phyloP scores from a whole-genome alignment of 257 asterid genomes.

The Capsicum rhomboideum region DNA sequence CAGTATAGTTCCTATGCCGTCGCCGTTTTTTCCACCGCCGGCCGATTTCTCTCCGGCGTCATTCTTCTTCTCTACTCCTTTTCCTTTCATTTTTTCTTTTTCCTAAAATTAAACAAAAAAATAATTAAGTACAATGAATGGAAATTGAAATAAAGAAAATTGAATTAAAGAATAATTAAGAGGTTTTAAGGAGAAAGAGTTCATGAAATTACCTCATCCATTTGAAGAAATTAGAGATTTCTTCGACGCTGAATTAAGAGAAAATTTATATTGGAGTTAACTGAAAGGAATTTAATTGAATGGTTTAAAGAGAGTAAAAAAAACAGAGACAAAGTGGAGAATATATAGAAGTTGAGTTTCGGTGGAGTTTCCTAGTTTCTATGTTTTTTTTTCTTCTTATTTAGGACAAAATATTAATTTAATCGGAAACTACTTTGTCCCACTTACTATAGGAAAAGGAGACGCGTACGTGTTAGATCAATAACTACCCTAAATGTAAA shows the following conservation, averaged over 20 bases:
- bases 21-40: conserved; percentile 23
- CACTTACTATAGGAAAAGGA: too few species aligned
- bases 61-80: too few species aligned
- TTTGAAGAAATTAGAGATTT: conserved; percentile 8
- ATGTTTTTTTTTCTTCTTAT: neutral
- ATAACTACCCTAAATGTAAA: neutral
- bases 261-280: neutral
- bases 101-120: conserved; percentile 29
- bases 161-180: too few species aligned
- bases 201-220: conserved; percentile 93
- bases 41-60: conserved; percentile 31
- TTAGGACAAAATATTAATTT: neutral
- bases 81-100: conserved; percentile 9
- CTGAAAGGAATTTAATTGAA: conserved; percentile 9
- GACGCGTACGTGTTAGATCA: neutral
- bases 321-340: conserved; percentile 32
- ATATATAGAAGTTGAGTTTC: conserved; percentile 32
- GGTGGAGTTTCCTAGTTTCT: neutral
- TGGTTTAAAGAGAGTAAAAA: too few species aligned
- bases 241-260: too few species aligned
- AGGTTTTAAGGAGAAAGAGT: too few species aligned
- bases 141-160: too few species aligned
- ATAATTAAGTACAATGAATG: too few species aligned
- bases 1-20: conserved; percentile 27
- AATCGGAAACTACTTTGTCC: neutral